Base-by-base conservation (phyloP, 2,329 filamentous ascomycete genomes). In the Aspergillus sp. region DNA sequence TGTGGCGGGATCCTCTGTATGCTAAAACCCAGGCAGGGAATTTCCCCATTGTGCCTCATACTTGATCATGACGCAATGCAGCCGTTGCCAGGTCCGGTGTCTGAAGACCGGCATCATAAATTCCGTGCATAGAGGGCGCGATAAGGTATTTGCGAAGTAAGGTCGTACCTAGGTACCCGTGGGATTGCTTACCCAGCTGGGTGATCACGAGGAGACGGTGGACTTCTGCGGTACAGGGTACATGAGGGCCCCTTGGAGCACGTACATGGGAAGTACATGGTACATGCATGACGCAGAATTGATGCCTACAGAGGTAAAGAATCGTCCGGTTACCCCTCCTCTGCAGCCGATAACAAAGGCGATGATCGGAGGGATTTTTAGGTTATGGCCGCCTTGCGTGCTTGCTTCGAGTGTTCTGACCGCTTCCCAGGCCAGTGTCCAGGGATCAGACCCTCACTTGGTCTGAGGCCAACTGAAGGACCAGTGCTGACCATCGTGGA, bases 401-500 rank as follows among this genome's bases (percentile, higher is more conserved):
- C 48, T 53, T 56, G 50, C 46, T 54, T 52, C 16, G 42, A 6
- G 41, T 31, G 45, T 45, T 53, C 36, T 55, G 47, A 50, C 44
- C 45, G 49, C 52, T 56, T 50, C 47, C 36, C 41, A 44, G 38
- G 31, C 38, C 48, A 45, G 19, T 34, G 31, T 25, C 19, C 44
- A 43, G 31, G 32, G 41, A 45, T 52, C 44, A 55, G 36, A 21
- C 49, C 49, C 50, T 51, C 48, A 45, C 36, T 32, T 13, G 54
- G 48, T 55, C n/a, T 47, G 51, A 32, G 42, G 23, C 50, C 47
- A 48, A 52, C 38, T 21, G 54, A 57, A 36, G 45, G 49, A 52
- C 48, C 45, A 54, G 49, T 42, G 53, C 55, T 58, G 56, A 60
- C 45, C 56, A 64, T 61, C 58, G 40, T 57, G 57, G 53, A 61